Evolutionary conservation across 768 basidiomycete genomes (phyloP), one percentile per base, ranked within the genome.

Genomic region (Tricholoma terreum): DNA sequence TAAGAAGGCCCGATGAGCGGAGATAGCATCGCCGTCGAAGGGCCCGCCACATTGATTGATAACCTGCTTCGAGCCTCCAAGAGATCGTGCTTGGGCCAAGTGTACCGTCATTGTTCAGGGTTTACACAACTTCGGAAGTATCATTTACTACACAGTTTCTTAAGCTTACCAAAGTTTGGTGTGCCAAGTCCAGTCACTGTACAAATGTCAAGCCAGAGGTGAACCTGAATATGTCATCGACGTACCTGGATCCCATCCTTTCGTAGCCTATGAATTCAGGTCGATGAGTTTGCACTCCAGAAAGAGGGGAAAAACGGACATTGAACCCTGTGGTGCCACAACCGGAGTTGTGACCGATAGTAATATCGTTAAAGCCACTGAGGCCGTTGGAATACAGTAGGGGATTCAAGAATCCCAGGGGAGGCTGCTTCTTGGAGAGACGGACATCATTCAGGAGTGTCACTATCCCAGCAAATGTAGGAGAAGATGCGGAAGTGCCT

Each of bases 401-500:
- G 0, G 84, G 85, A 64, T 87, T 87, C 60, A 89, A 71, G 72
- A 86, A 87, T 5, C 85, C 86, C 1, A 87, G 69, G 14, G 84
- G 49, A 5, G 72, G 63, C n/a, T 74, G 73, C 0, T 75, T 74
- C 0, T 73, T 75, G 2, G 63, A 66, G 27, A 86, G 60, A 14
- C 84, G 77, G 5, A 75, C 81, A 51, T 88, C 84, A 51, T 87
- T 87, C 45, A 89, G 67, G 56, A 89, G 77, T 1, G 85, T 75
- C 4, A 89, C 73, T 50, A 89, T 75, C 19, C 77, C 82, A 5
- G 84, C 76, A 58, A 89, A 83, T 0, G 85, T 77, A 5, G 87
- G 87, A 12, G 84, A 69, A 0, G 85, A 65, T 2, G 83, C 82
- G 2, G 85, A 87, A 1, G 89, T 90, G 51, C 89, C 89, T 2